phyloP scores from a whole-genome alignment of 805 yeast species.

The Kluyveromyces nonfermentans region DNA sequence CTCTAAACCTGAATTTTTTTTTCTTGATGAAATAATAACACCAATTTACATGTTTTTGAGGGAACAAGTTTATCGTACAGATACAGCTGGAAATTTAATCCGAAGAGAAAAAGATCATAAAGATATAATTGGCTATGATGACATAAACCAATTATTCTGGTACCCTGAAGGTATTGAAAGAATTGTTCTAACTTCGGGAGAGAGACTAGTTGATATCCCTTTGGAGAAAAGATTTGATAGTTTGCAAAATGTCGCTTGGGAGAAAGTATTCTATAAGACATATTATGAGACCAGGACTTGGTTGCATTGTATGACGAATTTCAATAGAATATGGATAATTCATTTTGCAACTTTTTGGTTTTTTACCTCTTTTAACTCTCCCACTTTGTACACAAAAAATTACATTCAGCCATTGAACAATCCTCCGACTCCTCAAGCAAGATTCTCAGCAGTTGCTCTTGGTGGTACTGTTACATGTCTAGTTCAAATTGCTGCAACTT shows the following conservation, averaged over 20 bases:
- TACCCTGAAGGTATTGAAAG: constrained; percentile 57
- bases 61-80: constrained; percentile 49
- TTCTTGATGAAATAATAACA: constrained; percentile 60
- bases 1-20: constrained; percentile 37
- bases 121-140: constrained; percentile 75
- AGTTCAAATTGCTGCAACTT: constrained; percentile 45
- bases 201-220: constrained; percentile 43
- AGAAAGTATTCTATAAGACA: constrained; percentile 60
- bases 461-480: constrained; percentile 58
- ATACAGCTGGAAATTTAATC: constrained; percentile 42
- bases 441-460: constrained; percentile 49
- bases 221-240: constrained; percentile 46
- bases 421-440: constrained; percentile 49
- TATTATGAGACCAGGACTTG: constrained; percentile 67
- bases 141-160: constrained; percentile 85
- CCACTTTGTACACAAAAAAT: constrained; percentile 52
- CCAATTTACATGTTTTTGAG: constrained; percentile 64
- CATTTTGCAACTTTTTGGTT: constrained; percentile 73
- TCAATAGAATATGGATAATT: constrained; percentile 71
- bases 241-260: constrained; percentile 55
- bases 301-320: constrained; percentile 64
- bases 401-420: constrained; percentile 46
- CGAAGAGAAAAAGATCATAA: constrained; percentile 67
- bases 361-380: constrained; percentile 59
- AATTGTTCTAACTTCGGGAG: constrained; percentile 38